Percentiles rank a stretch among this genome's conserved stretches.
These are phyloP conservation scores for Crithidia brevicula DNA, from an alignment of 208 protist genomes.

Conservation along the genomic window DNA sequence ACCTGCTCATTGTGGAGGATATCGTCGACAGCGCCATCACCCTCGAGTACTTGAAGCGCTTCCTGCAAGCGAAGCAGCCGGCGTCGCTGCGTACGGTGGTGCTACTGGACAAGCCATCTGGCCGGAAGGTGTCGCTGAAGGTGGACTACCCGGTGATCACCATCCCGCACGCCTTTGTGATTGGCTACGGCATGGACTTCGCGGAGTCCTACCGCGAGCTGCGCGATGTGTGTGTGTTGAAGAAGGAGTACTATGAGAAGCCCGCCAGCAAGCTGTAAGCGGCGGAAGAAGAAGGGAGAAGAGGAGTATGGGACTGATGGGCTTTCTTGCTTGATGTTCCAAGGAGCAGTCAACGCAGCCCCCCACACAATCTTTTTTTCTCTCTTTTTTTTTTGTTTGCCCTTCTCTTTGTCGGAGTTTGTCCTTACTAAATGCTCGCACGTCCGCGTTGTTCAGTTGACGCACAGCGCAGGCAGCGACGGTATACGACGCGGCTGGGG, in stretches of 20 bases:
- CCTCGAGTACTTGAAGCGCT: constrained; percentile 66
- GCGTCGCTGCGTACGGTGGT: constrained; percentile 84
- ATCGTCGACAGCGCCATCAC: constrained; percentile 91
- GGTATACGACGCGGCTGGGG: no score
- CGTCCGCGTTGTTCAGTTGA: neutral
- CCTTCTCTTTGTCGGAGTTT: constrained; percentile 1
- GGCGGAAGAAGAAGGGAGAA: constrained; percentile 4
- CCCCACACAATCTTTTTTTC: no score
- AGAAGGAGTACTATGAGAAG: constrained; percentile 65
- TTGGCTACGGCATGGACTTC: constrained; percentile 94
- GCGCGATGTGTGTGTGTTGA: constrained; percentile 76
- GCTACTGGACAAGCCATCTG: constrained; percentile 83
- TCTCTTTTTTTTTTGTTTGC: neutral
- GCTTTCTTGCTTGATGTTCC: no score
- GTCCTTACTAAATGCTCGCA: neutral
- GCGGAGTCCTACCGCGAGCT: constrained; percentile 82
- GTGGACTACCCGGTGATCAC: constrained; percentile 77
- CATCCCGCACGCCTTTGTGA: constrained; percentile 78
- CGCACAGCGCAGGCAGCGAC: neutral
- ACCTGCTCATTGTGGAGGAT: constrained; percentile 92
- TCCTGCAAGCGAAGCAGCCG: constrained; percentile 61
- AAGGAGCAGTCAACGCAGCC: no score
- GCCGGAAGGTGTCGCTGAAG: constrained; percentile 49
- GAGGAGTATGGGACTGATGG: no score
- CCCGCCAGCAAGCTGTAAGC: constrained; percentile 36